Percentiles rank a stretch among this genome's conserved stretches.
Conservation (phyloP, 768 basidiomycete species). For the Lactifluus hygrophoroides region DNA sequence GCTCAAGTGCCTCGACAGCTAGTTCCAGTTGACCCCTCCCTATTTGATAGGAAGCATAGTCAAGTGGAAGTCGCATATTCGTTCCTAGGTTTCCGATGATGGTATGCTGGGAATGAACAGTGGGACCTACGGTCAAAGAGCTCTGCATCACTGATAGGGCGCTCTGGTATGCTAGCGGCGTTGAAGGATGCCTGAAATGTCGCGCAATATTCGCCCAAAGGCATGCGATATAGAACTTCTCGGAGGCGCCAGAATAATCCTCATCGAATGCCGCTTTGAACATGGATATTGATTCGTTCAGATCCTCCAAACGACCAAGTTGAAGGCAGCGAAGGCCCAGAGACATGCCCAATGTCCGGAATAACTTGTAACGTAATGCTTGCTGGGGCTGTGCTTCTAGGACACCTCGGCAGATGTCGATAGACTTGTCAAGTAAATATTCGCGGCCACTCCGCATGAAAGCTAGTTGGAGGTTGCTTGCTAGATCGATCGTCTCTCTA, state of each 20-base stretch:
- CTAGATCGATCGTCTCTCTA: background rate
- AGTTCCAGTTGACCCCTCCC: background rate
- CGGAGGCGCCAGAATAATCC: background rate
- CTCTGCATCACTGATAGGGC: background rate
- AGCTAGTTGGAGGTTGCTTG: background rate
- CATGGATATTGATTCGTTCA: background rate
- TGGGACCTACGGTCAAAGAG: background rate
- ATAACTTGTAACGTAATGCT: background rate
- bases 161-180: background rate
- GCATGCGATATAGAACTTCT: background rate
- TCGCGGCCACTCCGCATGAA: background rate
- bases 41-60: background rate
- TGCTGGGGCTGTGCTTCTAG: background rate
- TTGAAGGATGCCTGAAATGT: background rate
- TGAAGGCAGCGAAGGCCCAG: background rate
- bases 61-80: background rate
- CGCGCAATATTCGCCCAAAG: background rate
- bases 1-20: conserved; percentile 15
- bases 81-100: background rate
- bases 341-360: background rate
- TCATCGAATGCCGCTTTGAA: background rate
- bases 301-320: background rate
- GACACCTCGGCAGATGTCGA: background rate
- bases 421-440: background rate
- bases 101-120: background rate